These are phyloP conservation scores for Botrytis sinoallii DNA, from an alignment of 2,329 filamentous ascomycete genomes.

Conservation along the genomic window DNA sequence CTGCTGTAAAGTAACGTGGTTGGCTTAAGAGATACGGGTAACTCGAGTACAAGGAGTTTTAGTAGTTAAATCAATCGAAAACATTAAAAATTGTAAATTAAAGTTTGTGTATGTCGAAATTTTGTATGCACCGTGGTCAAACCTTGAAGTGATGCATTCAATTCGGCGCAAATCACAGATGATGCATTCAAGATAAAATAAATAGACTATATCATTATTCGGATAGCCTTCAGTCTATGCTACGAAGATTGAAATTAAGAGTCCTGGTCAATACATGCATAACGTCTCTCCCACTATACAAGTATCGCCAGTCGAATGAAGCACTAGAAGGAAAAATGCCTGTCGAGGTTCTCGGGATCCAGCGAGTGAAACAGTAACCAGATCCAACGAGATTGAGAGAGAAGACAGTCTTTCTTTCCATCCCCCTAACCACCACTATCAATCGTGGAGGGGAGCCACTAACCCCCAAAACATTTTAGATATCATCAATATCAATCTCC, in stretches of 20 bases:
- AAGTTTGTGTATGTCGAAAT: background rate
- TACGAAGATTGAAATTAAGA: constrained; percentile 21
- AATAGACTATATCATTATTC: background rate
- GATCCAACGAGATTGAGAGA: constrained; percentile 51
- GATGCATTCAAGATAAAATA: background rate
- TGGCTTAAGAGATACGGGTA: background rate
- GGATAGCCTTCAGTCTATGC: background rate
- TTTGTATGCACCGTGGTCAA: background rate
- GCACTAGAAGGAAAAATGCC: constrained; percentile 34
- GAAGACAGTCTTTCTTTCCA: constrained; percentile 57
- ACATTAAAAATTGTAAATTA: background rate
- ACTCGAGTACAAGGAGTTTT: background rate
- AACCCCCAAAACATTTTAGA: constrained; percentile 50
- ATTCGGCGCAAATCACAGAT: background rate
- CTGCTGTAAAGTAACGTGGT: background rate
- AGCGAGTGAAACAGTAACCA: constrained; percentile 28
- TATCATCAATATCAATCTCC: constrained; percentile 94
- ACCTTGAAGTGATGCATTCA: too few relatives aligned
- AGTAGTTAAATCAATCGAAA: constrained; percentile 10
- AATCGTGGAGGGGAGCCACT: background rate
- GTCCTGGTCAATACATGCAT: constrained; percentile 30
- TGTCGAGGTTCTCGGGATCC: constrained; percentile 38
- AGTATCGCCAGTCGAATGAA: constrained; percentile 32
- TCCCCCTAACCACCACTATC: constrained; percentile 20
- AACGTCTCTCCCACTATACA: constrained; percentile 52